Evolutionary conservation across 2,329 filamentous ascomycete genomes (phyloP).

Genomic region (Hansfordia pulvinata): DNA sequence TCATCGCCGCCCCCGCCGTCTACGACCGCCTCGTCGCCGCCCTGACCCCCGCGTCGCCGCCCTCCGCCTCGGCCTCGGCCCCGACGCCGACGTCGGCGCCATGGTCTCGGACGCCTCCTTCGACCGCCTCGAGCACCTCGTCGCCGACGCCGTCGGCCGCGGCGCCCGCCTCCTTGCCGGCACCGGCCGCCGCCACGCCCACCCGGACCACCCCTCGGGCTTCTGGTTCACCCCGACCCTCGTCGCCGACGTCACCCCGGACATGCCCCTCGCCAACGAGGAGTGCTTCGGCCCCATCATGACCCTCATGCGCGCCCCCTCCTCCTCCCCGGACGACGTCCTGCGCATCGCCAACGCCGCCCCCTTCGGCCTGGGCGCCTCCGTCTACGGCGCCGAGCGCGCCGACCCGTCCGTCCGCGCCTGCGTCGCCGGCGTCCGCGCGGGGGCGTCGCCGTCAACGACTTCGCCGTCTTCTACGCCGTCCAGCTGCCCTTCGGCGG

Average conservation of each 20-base stretch:
- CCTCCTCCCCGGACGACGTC: conserved; percentile 45
- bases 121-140: conserved; percentile 58
- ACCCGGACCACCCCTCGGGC: conserved; percentile 62
- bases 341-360: conserved; percentile 74
- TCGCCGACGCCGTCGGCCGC: conserved; percentile 60
- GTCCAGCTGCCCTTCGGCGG: conserved; percentile 92
- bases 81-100: conserved; percentile 70
- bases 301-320: conserved; percentile 62
- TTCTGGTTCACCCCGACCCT: conserved; percentile 92
- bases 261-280: conserved; percentile 77
- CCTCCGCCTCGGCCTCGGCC: conserved; percentile 67
- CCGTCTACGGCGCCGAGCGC: conserved; percentile 70
- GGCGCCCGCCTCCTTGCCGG: conserved; percentile 76
- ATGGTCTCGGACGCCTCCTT: conserved; percentile 76
- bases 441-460: conserved; percentile 94
- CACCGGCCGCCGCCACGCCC: conserved; percentile 54
- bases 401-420: conserved; percentile 42
- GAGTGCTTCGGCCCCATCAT: conserved; percentile 93
- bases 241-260: conserved; percentile 72
- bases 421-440: conserved; percentile 58
- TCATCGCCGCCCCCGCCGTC: conserved; percentile 65
- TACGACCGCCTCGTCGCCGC: conserved; percentile 61
- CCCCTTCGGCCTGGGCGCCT: conserved; percentile 74
- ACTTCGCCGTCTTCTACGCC: conserved; percentile 88
- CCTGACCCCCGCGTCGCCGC: conserved; percentile 62